Base-by-base conservation (phyloP, 306 rosid species). In the Quillaja saponaria region DNA sequence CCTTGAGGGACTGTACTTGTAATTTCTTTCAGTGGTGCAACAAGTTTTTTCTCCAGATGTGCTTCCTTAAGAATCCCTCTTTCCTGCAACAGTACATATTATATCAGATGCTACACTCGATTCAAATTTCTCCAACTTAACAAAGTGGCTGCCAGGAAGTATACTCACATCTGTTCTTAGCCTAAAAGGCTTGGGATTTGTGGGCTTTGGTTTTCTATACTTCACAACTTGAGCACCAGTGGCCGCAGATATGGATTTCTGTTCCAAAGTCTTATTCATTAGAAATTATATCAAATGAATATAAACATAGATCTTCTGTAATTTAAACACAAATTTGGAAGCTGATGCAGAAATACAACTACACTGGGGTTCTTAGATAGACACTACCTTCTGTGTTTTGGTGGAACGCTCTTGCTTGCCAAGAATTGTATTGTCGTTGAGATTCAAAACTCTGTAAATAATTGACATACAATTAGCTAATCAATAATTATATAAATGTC, bases 141-240 rank as follows among this genome's bases (percentile, higher is more conserved):
- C 48, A 64, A 58, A 55, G 41, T 57, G 57, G 51, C 58, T 45
- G 41, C 58, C 58, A 72, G 47, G 70, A n/a, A 58, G 45, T 44
- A 53, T 64, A 68, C 87, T 71, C 72, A 92, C 99, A 83, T 89
- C 86, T 55, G 99, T 92, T 92, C 95, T 81, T 68, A 92, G 78
- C 85, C 87, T 87, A 74, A 92, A 89, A 44, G 99, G 96, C 77
- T 84, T 92, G 34, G 99, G 99, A 71, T 89, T 78, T 58, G 99
- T 89, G 15, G 91, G 71, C 87, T 78, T 89, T 68, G 86, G 82
- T 75, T 80, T 87, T 78, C 69, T 81, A 63, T 84, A 63, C 78
- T 92, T 89, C 17, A 81, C 67, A 71, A 74, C 89, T 67, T 81
- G 87, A 79, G 78, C 48, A 60, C 46, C 60, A 63, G 57, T 17